Conservation (phyloP, 108 stramenopile genomes). For the Hondaea fermentalgiana region DNA sequence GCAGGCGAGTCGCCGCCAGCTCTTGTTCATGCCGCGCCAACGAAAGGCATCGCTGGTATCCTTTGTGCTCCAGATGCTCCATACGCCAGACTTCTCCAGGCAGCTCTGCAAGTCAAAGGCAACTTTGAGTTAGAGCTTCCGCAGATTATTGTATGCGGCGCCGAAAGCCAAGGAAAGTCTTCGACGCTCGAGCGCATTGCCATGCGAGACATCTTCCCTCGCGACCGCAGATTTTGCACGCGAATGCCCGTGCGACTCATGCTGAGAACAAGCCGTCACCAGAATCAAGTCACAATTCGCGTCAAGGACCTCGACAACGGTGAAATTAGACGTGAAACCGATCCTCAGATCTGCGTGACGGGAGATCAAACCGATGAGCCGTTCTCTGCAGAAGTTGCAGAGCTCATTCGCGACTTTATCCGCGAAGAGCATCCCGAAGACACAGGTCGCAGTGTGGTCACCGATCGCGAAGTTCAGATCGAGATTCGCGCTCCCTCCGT, state of each 20-base stretch:
- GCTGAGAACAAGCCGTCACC: neutral
- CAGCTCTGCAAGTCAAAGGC: too few relatives aligned
- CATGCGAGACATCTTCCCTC: too few relatives aligned
- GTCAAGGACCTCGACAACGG: neutral
- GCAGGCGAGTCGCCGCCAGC: too few relatives aligned
- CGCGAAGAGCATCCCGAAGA: neutral
- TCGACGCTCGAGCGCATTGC: too few relatives aligned
- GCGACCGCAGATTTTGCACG: too few relatives aligned
- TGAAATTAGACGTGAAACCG: neutral
- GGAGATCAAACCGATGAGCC: neutral
- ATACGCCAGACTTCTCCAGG: too few relatives aligned
- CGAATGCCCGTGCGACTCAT: neutral
- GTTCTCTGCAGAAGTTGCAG: neutral
- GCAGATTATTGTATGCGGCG: too few relatives aligned
- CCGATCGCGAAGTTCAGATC: neutral
- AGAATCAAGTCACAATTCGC: neutral
- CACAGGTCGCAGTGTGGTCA: neutral
- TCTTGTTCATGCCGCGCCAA: too few relatives aligned
- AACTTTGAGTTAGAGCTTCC: too few relatives aligned
- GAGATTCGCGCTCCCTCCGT: neutral
- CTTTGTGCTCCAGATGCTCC: too few relatives aligned
- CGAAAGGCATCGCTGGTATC: neutral
- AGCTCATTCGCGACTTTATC: neutral
- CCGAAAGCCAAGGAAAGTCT: too few relatives aligned
- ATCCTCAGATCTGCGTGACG: neutral